Evolutionary conservation across 345 rosid genomes (phyloP).

Genomic region (Microthlaspi erraticum): DNA sequence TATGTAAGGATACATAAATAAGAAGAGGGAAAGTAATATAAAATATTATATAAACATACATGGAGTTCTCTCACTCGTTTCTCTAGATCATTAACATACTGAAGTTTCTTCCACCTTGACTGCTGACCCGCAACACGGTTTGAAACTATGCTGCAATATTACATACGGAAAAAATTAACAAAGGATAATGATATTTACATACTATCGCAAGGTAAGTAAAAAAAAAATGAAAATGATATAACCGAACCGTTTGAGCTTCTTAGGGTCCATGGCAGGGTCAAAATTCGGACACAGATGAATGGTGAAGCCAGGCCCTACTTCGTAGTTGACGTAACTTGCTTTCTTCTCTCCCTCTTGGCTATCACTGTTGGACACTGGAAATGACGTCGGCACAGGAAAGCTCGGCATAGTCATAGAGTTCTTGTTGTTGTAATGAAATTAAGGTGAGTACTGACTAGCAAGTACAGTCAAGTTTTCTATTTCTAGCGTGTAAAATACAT

Average conservation of each 20-base stretch:
- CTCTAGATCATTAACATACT: slow-evolving; percentile 12
- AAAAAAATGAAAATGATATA: neutral
- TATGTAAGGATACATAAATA: neutral
- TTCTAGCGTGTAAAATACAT: slow-evolving; percentile 2
- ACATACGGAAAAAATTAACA: neutral
- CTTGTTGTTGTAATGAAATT: neutral
- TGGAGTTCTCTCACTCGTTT: slow-evolving; percentile 20
- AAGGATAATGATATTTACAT: neutral
- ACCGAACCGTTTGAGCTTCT: slow-evolving; percentile 34
- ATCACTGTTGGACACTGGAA: neutral
- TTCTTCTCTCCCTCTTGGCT: slow-evolving; percentile 29
- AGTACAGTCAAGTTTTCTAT: neutral
- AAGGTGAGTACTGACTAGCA: neutral
- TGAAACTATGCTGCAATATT: slow-evolving; percentile 20
- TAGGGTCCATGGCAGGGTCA: slow-evolving; percentile 32
- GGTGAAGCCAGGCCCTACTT: slow-evolving; percentile 32
- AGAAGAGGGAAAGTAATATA: neutral
- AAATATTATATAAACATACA: slow-evolving; percentile 9
- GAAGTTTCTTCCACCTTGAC: slow-evolving; percentile 33
- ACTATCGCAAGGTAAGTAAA: neutral
- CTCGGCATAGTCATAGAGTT: slow-evolving; percentile 3
- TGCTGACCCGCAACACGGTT: slow-evolving; percentile 35
- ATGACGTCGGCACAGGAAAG: neutral
- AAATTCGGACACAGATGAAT: slow-evolving; percentile 11
- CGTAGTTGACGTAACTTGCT: slow-evolving; percentile 3